Evolutionary conservation across 2,329 filamentous ascomycete genomes (phyloP).

Genomic region (Byssothecium circinans): DNA sequence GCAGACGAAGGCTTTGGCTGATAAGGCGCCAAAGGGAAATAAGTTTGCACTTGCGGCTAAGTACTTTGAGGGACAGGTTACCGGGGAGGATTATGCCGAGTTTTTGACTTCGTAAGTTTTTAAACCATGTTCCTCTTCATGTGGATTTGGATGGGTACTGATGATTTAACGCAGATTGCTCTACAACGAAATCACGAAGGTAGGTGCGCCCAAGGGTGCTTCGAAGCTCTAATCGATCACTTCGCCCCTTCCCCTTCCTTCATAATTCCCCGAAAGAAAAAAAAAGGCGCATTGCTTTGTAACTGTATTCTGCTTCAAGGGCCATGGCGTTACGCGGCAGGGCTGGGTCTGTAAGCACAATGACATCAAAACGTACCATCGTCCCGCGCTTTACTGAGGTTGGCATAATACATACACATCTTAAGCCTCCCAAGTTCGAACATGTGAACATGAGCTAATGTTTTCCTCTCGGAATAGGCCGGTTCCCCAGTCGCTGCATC

Average conservation of each 20-base stretch:
- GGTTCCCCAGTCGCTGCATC: conserved; percentile 19
- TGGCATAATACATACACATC: not conserved
- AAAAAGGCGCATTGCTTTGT: no score
- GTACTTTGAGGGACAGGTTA: conserved; percentile 91
- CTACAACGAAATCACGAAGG: conserved; percentile 83
- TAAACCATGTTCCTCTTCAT: not conserved
- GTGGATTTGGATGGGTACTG: conserved; percentile 13
- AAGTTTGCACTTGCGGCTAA: conserved; percentile 88
- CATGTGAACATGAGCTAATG: conserved; percentile 11
- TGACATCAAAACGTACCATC: not conserved
- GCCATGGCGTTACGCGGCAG: not conserved
- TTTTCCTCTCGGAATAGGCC: conserved; percentile 11
- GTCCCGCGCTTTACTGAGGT: not conserved
- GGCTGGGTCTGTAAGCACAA: not conserved
- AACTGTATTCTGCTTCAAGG: not conserved
- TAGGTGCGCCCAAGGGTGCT: conserved; percentile 63
- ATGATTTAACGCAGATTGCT: conserved; percentile 62
- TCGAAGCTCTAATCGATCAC: conserved; percentile 46
- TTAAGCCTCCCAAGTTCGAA: not conserved
- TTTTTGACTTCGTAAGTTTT: conserved; percentile 79
- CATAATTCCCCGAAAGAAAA: not conserved
- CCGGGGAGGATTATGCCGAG: conserved; percentile 95
- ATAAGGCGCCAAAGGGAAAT: conserved; percentile 81
- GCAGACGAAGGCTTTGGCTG: conserved; percentile 72
- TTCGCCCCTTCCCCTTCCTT: conserved; percentile 1